Percentiles rank a stretch among this genome's conserved stretches.
Conservation (phyloP, 2,329 filamentous ascomycete genomes). For the Amesomyces nigricolor region DNA sequence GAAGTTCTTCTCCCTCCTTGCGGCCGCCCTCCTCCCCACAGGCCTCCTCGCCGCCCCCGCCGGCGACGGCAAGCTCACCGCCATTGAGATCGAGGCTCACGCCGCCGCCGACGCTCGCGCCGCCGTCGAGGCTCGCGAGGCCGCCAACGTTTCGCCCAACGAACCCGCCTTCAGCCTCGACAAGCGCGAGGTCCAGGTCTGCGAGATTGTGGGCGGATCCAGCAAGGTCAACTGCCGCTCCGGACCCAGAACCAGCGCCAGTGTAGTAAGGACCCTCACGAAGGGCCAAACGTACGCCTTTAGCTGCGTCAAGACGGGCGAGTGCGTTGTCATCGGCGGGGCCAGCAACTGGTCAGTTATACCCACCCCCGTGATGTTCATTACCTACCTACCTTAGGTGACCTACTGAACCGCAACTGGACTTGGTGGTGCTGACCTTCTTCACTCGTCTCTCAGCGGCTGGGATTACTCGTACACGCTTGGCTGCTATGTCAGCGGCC, state of each 20-base stretch:
- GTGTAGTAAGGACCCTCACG: background rate
- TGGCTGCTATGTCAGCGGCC: constrained; percentile 3
- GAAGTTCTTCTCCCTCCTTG: constrained; percentile 6
- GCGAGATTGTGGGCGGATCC: background rate
- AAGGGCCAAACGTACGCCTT: background rate
- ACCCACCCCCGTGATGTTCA: background rate
- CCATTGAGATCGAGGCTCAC: background rate
- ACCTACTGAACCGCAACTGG: no score
- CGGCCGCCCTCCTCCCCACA: constrained; percentile 25
- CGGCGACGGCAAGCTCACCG: background rate
- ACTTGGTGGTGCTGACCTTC: background rate
- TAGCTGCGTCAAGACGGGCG: background rate
- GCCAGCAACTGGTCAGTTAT: background rate
- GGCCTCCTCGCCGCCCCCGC: background rate
- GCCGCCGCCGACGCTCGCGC: background rate
- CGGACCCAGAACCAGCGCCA: background rate
- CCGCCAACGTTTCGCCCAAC: background rate
- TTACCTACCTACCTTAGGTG: background rate
- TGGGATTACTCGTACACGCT: background rate
- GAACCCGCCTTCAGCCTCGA: background rate
- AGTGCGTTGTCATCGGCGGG: background rate
- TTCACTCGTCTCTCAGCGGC: background rate
- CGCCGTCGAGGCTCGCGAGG: background rate
- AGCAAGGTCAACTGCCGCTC: background rate
- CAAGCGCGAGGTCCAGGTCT: background rate